A percentile compares a stretch with the other conserved stretches of the same genome.
Evolutionary conservation across 2,329 filamentous ascomycete genomes (phyloP).

Genomic region (Cadophora sp.): DNA sequence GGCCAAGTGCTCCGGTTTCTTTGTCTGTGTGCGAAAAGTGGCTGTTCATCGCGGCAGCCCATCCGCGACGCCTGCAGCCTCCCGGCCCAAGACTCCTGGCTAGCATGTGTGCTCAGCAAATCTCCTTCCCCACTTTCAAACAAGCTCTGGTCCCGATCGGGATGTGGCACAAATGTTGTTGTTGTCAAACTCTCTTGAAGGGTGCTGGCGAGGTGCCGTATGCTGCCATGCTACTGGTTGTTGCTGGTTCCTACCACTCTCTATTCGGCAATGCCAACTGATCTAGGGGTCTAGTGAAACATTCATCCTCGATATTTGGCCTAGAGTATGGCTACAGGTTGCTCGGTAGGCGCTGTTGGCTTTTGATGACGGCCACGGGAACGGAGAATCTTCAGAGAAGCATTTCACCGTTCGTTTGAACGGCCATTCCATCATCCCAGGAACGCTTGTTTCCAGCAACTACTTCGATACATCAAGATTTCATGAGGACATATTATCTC

Average conservation of each 20-base stretch:
- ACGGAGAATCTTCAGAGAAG: conserved; percentile 41
- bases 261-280: conserved; percentile 36
- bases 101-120: conserved; percentile 40
- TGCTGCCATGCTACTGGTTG: conserved; percentile 18
- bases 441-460: conserved; percentile 28
- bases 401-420: conserved; percentile 38
- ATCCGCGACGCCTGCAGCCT: conserved; percentile 56
- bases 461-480: conserved; percentile 18
- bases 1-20: conserved; percentile 46
- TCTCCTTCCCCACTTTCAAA: conserved; percentile 41
- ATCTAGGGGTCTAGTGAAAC: conserved; percentile 39
- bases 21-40: conserved; percentile 52
- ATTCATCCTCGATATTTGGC: conserved; percentile 41
- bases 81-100: conserved; percentile 46
- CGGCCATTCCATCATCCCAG: conserved; percentile 33
- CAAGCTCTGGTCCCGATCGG: conserved; percentile 42
- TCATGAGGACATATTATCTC: conserved; percentile 29
- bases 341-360: conserved; percentile 38
- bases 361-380: conserved; percentile 41
- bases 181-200: conserved; percentile 43
- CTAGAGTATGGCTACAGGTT: conserved; percentile 37
- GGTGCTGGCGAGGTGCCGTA: conserved; percentile 30
- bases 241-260: conserved; percentile 32
- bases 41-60: conserved; percentile 35
- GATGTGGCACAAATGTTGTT: conserved; percentile 40